Evolutionary conservation across 345 rosid species (phyloP).

Genomic region (Triadica sebifera): DNA sequence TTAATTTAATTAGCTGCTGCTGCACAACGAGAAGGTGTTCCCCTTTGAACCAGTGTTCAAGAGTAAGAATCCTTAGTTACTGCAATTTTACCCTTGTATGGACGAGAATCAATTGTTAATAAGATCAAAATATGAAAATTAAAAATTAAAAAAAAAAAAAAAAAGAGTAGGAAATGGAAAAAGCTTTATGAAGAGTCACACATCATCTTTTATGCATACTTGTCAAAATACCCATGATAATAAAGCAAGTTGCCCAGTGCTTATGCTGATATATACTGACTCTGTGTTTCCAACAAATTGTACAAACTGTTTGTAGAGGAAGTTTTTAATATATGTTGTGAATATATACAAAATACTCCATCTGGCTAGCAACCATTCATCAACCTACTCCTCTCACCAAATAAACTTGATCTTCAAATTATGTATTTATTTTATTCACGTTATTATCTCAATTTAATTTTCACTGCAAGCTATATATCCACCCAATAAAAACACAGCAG

Average conservation of each 20-base stretch:
- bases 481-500: too few relatives aligned
- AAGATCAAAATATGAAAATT: neutral
- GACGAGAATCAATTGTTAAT: neutral
- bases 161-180: neutral
- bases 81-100: neutral
- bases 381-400: too few relatives aligned
- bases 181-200: neutral
- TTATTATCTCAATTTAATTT: too few relatives aligned
- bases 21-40: too few relatives aligned
- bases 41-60: neutral
- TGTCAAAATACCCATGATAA: neutral
- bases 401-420: too few relatives aligned
- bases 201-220: conserved; percentile 6
- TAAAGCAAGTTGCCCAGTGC: neutral
- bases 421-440: too few relatives aligned
- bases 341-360: too few relatives aligned
- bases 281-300: conserved; percentile 3
- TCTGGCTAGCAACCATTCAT: too few relatives aligned
- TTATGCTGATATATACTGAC: neutral
- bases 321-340: too few relatives aligned
- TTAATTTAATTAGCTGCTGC: too few relatives aligned
- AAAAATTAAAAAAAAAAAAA: neutral
- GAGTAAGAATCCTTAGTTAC: neutral
- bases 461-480: too few relatives aligned
- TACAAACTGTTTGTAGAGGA: neutral